A percentile compares a stretch with the other conserved stretches of the same genome.
Evolutionary conservation across 2,329 filamentous ascomycete species (phyloP).

Genomic region (Fusarium clavum): DNA sequence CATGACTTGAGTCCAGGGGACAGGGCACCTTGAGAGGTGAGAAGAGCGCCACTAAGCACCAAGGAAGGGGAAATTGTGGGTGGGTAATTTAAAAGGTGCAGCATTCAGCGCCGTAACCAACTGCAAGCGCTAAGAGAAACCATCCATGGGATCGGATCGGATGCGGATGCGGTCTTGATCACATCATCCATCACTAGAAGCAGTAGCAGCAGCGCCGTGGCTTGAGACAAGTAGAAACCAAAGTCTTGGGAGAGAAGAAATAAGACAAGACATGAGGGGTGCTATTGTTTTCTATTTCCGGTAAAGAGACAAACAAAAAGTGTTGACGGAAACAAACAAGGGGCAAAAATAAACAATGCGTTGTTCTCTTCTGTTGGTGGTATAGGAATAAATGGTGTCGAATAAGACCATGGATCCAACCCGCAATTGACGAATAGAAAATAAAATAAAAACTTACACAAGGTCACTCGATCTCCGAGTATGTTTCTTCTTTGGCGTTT

Average conservation of each 20-base stretch:
- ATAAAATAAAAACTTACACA: slow-evolving; percentile 34
- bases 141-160: slow-evolving; percentile 3
- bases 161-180: slow-evolving; percentile 23
- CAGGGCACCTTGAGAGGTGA: slow-evolving; percentile 30
- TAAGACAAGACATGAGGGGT: not conserved
- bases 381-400: slow-evolving; percentile 12
- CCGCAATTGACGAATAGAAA: slow-evolving; percentile 12
- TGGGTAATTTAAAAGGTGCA: slow-evolving; percentile 41
- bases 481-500: slow-evolving; percentile 15
- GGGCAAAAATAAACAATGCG: not conserved
- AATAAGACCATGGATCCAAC: slow-evolving; percentile 2
- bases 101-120: not conserved
- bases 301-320: not conserved
- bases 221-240: not conserved
- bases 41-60: slow-evolving; percentile 30
- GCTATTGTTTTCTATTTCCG: not conserved
- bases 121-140: slow-evolving; percentile 22
- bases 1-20: slow-evolving; percentile 2
- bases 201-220: not conserved
- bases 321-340: not conserved
- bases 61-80: slow-evolving; percentile 46
- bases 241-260: not conserved
- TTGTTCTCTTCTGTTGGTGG: not conserved
- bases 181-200: not conserved
- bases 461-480: slow-evolving; percentile 37